Percentiles rank a stretch among this genome's conserved stretches.
These are phyloP conservation scores for Hsuehochloa calcarea DNA, from an alignment of 176 grass and related monocot species.

Conservation along the genomic window DNA sequence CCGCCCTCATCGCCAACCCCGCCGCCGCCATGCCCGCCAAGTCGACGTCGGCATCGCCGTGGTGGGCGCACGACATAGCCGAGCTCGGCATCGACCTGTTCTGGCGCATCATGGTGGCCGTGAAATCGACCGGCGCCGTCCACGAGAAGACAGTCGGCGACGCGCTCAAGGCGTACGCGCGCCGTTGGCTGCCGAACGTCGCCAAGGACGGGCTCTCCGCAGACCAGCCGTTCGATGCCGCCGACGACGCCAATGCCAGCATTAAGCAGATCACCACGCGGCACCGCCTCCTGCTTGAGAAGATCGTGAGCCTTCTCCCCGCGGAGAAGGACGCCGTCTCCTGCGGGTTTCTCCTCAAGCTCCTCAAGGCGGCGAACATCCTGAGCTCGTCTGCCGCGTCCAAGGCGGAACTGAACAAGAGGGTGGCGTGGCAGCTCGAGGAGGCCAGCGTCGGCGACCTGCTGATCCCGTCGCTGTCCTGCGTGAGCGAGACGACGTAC, in stretches of 20 bases:
- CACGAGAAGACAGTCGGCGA: constrained; percentile 64
- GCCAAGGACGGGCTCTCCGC: constrained; percentile 33
- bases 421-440: constrained; percentile 76
- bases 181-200: constrained; percentile 64
- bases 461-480: constrained; percentile 60
- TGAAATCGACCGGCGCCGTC: constrained; percentile 71
- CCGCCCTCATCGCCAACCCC: constrained; percentile 52
- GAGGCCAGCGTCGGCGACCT: constrained; percentile 69
- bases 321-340: constrained; percentile 68
- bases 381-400: constrained; percentile 56
- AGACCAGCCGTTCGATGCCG: constrained; percentile 32
- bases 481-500: constrained; percentile 47
- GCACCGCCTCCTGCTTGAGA: constrained; percentile 73
- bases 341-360: constrained; percentile 74
- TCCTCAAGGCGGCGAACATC: constrained; percentile 77
- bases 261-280: constrained; percentile 47
- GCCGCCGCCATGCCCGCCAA: not conserved
- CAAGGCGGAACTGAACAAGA: constrained; percentile 55
- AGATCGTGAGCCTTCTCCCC: constrained; percentile 78
- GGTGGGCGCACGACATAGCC: constrained; percentile 79
- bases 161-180: constrained; percentile 67
- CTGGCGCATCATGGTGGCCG: constrained; percentile 93
- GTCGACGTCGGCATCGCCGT: constrained; percentile 41
- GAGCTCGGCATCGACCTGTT: constrained; percentile 82
- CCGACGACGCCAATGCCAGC: not conserved